Conservation (phyloP, 2,329 filamentous ascomycete genomes). For the Hortaea werneckii region DNA sequence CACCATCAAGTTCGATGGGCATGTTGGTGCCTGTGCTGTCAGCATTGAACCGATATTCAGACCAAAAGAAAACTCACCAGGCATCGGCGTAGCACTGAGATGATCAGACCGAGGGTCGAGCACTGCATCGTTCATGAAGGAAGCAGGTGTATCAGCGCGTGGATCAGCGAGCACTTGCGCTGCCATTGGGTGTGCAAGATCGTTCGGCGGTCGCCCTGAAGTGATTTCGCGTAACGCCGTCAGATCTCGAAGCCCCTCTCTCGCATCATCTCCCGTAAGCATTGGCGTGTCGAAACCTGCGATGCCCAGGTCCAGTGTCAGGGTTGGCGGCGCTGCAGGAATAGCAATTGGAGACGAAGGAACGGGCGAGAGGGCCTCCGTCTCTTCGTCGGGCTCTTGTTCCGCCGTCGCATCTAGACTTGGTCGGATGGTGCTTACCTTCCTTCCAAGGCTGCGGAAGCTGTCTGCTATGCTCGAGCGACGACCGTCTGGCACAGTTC, state of each 20-base stretch:
- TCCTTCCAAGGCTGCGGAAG: constrained; percentile 11
- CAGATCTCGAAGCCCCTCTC: background rate
- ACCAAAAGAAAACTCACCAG: background rate
- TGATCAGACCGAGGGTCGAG: background rate
- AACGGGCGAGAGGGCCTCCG: background rate
- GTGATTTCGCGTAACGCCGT: background rate
- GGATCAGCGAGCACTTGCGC: background rate
- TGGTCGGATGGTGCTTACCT: constrained; percentile 2
- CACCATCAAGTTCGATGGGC: background rate
- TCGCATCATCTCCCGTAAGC: constrained; percentile 1
- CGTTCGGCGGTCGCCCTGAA: background rate
- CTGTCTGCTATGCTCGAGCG: constrained; percentile 14
- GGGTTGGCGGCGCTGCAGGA: constrained; percentile 8
- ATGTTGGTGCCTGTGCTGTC: background rate
- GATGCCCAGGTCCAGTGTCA: constrained; percentile 16
- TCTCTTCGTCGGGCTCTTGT: background rate
- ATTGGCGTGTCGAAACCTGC: constrained; percentile 9
- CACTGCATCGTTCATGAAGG: background rate
- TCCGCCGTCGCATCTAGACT: background rate
- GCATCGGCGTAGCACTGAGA: background rate
- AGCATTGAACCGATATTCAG: background rate
- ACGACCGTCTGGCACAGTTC: constrained; percentile 5
- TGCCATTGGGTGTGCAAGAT: background rate
- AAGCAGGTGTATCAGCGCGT: background rate
- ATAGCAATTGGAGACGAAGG: constrained; percentile 19